These are phyloP conservation scores for Raphanus hybrid DNA, from an alignment of 441 rosid species.

Conservation along the genomic window DNA sequence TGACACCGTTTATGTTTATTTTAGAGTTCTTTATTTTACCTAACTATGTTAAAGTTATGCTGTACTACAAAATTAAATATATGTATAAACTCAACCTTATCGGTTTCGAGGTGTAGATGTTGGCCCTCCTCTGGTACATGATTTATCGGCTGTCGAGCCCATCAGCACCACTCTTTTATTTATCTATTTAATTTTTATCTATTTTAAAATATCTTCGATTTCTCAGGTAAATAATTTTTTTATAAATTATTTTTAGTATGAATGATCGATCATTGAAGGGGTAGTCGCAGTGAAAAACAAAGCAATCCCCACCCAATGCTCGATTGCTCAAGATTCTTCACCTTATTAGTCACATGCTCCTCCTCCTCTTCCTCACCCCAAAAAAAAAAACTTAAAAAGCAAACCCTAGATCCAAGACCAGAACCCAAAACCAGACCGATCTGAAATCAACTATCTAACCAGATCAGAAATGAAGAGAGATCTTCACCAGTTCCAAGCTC, in stretches of 20 bases:
- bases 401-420: conserved; percentile 7
- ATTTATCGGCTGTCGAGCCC: conserved; percentile 56
- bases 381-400: neutral
- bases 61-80: conserved; percentile 7
- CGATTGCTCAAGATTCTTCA: conserved; percentile 51
- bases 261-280: conserved; percentile 42
- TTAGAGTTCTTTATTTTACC: too few relatives aligned
- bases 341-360: conserved; percentile 34
- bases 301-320: conserved; percentile 46
- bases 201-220: neutral
- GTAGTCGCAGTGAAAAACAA: conserved; percentile 52
- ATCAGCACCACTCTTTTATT: conserved; percentile 47
- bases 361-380: conserved; percentile 34
- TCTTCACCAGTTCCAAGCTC: conserved; percentile 45
- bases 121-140: conserved; percentile 30
- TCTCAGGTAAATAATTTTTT: neutral
- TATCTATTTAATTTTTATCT: neutral
- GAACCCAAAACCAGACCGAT: neutral
- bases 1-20: neutral
- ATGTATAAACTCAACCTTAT: conserved; percentile 40
- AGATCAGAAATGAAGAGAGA: conserved; percentile 55
- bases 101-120: conserved; percentile 45
- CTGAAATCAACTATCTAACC: neutral
- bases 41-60: neutral
- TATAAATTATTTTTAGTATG: neutral